These are phyloP conservation scores for Combretum micranthum DNA, from an alignment of 345 rosid genomes.

Conservation along the genomic window DNA sequence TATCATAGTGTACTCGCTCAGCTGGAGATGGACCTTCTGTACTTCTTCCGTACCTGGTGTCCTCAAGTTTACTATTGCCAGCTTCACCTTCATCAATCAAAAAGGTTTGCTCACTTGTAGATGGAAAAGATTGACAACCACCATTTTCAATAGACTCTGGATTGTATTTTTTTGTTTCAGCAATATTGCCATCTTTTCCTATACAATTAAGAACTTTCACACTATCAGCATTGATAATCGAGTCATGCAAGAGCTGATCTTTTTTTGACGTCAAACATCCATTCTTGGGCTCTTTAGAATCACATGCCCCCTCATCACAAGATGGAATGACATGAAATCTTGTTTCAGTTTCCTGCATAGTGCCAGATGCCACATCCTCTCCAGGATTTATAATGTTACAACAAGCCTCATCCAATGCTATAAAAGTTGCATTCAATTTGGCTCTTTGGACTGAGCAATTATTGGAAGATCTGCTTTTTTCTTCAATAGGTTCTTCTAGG, in stretches of 20 bases:
- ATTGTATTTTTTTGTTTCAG: slow-evolving; percentile 7
- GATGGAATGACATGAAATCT: slow-evolving; percentile 9
- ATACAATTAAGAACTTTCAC: too few species aligned
- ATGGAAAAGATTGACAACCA: slow-evolving; percentile 6
- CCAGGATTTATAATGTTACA: not conserved
- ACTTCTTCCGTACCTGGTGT: slow-evolving; percentile 14
- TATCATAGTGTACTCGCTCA: slow-evolving; percentile 9
- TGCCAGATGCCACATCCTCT: slow-evolving; percentile 9
- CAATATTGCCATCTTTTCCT: slow-evolving; percentile 1
- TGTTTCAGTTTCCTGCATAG: slow-evolving; percentile 4
- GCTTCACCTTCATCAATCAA: slow-evolving; percentile 3
- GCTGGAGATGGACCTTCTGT: slow-evolving; percentile 12
- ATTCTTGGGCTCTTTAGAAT: slow-evolving; percentile 5
- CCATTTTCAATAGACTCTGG: too few species aligned
- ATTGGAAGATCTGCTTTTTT: too few species aligned
- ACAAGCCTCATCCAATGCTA: slow-evolving; percentile 2
- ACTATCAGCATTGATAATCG: too few species aligned
- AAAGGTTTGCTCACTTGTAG: slow-evolving; percentile 12
- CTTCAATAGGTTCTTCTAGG: too few species aligned
- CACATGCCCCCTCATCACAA: slow-evolving; percentile 9
- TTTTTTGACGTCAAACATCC: not conserved
- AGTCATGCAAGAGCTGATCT: too few species aligned
- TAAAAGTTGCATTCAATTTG: too few species aligned
- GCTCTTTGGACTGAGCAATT: too few species aligned
- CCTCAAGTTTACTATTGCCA: slow-evolving; percentile 8